A percentile compares a stretch with the other conserved stretches of the same genome.
phyloP scores from a whole-genome alignment of 2,329 filamentous ascomycete genomes.

The Pleoardoris graminearum region DNA sequence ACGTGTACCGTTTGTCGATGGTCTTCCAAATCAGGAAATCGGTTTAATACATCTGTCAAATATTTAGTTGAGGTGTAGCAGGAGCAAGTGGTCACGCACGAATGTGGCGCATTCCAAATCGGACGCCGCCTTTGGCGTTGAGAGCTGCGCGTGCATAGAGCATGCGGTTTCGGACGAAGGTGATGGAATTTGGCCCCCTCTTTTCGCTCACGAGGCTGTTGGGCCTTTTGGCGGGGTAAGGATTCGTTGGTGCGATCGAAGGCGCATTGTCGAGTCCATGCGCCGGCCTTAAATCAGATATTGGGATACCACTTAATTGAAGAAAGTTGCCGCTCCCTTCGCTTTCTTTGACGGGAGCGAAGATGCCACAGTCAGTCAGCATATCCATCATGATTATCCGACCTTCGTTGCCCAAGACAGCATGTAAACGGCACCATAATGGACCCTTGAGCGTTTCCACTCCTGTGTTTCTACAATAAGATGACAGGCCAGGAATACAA shows the following conservation, averaged over 20 bases:
- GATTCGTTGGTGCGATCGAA: background rate
- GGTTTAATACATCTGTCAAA: constrained; percentile 74
- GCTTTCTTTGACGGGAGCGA: constrained; percentile 62
- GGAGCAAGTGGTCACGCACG: constrained; percentile 60
- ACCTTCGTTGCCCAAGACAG: constrained; percentile 72
- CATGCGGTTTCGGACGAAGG: constrained; percentile 80
- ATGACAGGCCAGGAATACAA: constrained; percentile 68
- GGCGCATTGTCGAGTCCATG: constrained; percentile 8
- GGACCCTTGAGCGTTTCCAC: constrained; percentile 67
- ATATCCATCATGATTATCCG: constrained; percentile 78
- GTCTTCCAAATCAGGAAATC: constrained; percentile 58
- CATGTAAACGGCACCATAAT: constrained; percentile 76
- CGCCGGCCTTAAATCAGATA: constrained; percentile 51
- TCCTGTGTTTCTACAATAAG: constrained; percentile 69
- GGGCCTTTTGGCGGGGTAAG: constrained; percentile 2
- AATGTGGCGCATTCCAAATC: constrained; percentile 77
- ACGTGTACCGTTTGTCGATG: constrained; percentile 66
- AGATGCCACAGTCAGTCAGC: constrained; percentile 77
- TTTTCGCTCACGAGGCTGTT: constrained; percentile 13
- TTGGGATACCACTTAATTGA: constrained; percentile 74
- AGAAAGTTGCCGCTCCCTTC: constrained; percentile 71
- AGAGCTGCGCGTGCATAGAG: constrained; percentile 78
- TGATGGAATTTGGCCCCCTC: constrained; percentile 61
- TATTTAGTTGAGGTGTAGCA: constrained; percentile 14
- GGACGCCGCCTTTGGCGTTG: constrained; percentile 67